Base-by-base conservation (phyloP, 805 yeast genomes). In the Komagataella pseudopastoris region DNA sequence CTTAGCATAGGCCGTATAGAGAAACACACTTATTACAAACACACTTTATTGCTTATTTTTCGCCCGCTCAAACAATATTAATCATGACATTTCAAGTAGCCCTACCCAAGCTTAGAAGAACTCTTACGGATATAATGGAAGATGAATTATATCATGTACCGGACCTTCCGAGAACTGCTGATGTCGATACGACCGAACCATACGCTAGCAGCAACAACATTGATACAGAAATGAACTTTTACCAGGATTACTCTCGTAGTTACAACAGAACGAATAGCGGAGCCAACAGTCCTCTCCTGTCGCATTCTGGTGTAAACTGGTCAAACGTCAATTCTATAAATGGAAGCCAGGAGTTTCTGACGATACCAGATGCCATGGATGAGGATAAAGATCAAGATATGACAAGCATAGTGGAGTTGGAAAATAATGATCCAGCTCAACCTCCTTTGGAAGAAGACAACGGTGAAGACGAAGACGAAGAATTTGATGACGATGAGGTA, bases 61-160 rank as follows among this genome's bases (percentile, higher is more conserved):
- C 39, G 14, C n/a, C 39, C 39, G 14, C 39, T 30, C 6, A 30
- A 30, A 30, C 39, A 4, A 2, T 14, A 8, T 30, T 14, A 10
- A 30, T n/a, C 39, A 30, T 30, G 39, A 30, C 39, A 30, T 30
- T 30, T 30, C 39, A 30, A 8, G 39, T 30, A 30, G 39, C 39
- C 20, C 69, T 75, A 53, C 83, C 82, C 23, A 63, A 67, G 14
- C 65, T 76, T 45, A 75, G 76, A 60, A 74, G 80, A 57, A 70
- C 83, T 18, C 61, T 77, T 51, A 75, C 80, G 16, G 83, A 78
- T 55, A 74, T 78, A 18, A 71, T 78, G 72, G 84, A 79, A 55
- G 84, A 80, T 51, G 85, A 79, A 54, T 64, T 79, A 30, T 78
- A 77, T 56, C 75, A 71, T 48, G 55, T 62, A 23, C 71, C 72